These are phyloP conservation scores for Sisymbrium irio DNA, from an alignment of 345 rosid species.

Conservation along the genomic window DNA sequence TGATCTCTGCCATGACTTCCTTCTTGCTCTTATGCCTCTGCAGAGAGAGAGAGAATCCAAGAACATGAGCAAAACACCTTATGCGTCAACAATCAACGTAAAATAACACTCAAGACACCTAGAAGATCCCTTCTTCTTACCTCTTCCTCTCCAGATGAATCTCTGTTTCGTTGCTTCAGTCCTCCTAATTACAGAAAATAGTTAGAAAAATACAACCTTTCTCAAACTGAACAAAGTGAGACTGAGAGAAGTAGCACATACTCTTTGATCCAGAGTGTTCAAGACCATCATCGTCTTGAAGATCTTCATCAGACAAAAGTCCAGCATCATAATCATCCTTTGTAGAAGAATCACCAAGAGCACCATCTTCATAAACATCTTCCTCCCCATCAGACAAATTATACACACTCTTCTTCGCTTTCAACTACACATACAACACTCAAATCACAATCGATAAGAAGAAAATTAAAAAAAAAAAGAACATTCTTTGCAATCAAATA, in stretches of 20 bases:
- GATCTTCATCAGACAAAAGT: conserved; percentile 58
- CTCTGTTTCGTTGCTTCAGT: conserved; percentile 42
- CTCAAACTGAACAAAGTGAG: not conserved
- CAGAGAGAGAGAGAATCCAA: conserved; percentile 18
- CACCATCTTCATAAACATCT: conserved; percentile 48
- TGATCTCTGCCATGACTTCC: conserved; percentile 88
- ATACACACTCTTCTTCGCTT: conserved; percentile 67
- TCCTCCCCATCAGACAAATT: conserved; percentile 93
- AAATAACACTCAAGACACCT: not conserved
- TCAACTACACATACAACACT: conserved; percentile 41
- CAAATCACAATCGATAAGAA: not conserved
- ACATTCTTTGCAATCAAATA: not conserved
- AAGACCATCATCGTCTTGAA: conserved; percentile 37
- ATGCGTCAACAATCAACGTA: not conserved
- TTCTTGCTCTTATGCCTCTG: conserved; percentile 87
- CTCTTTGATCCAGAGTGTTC: conserved; percentile 42
- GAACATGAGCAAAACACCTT: not conserved
- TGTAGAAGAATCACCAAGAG: conserved; percentile 43
- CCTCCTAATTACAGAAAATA: conserved; percentile 19
- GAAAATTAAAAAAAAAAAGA: too few species aligned
- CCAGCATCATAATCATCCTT: conserved; percentile 80
- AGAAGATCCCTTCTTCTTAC: conserved; percentile 34
- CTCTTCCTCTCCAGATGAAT: conserved; percentile 48
- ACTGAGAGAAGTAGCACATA: conserved; percentile 17
- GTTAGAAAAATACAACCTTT: not conserved